Conservation (phyloP, 352 stramenopile genomes). For the Phytophthora citrophthora region DNA sequence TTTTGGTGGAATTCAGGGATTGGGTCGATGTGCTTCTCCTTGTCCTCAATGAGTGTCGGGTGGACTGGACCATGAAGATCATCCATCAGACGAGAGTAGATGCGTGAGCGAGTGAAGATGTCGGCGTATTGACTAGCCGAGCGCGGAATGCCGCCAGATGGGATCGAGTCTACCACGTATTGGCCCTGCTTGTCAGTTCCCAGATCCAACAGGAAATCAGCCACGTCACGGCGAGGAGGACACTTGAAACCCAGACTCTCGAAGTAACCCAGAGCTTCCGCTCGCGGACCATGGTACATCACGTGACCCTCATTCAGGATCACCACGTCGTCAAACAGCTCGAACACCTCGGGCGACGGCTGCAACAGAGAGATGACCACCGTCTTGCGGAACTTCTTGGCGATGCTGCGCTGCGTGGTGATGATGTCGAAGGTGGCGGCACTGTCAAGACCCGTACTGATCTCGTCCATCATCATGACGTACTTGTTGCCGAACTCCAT, state of each 20-base stretch:
- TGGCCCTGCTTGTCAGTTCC: constrained; percentile 45
- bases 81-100: constrained; percentile 21
- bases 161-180: constrained; percentile 29
- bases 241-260: constrained; percentile 68
- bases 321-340: constrained; percentile 94
- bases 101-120: constrained; percentile 16
- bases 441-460: constrained; percentile 71
- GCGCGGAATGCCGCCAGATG: constrained; percentile 9
- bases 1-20: constrained; percentile 39
- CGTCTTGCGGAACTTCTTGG: constrained; percentile 56
- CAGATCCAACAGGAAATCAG: constrained; percentile 90
- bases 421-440: constrained; percentile 74
- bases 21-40: constrained; percentile 80
- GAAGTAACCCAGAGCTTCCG: constrained; percentile 83
- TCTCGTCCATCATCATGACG: constrained; percentile 88
- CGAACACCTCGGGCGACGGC: constrained; percentile 92
- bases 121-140: constrained; percentile 35
- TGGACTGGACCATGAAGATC: constrained; percentile 17
- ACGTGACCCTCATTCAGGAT: constrained; percentile 90
- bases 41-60: constrained; percentile 31
- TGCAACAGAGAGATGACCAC: constrained; percentile 86
- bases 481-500: constrained; percentile 87
- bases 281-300: constrained; percentile 84
- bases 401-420: constrained; percentile 50
- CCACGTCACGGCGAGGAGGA: constrained; percentile 72